Evolutionary conservation across 2,329 filamentous ascomycete genomes (phyloP), one percentile per base, ranked within the genome.

Genomic region (Ceratocystis destructans): DNA sequence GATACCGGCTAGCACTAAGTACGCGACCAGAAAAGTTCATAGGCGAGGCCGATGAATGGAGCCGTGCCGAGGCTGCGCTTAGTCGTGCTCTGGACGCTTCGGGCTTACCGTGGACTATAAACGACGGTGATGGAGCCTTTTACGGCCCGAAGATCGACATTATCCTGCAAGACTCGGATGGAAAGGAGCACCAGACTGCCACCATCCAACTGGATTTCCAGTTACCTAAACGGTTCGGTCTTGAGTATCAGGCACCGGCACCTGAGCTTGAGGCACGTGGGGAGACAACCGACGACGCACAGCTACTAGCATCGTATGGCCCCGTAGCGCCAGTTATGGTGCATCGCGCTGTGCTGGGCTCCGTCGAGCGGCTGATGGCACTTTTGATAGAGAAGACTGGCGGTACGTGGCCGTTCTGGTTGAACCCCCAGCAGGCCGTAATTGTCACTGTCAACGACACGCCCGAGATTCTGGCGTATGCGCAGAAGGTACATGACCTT

Each of bases 131-230:
- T 68, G 90, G 91, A 15, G 90, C 90, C 3, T 96, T 96, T 72
- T 96, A 96, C 72, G 90, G 91, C 0, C 90, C 91, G 41, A 96
- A 96, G 77, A 96, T 96, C 70, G 90, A 96, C 72, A 88, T 96
- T 57, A 84, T 95, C 48, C 76, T 96, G 59, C 84, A 82, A 68
- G 90, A 95, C 72, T 86, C 87, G 0, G 83, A 89, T 71, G 89
- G 89, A 6, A 95, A 93, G 73, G 88, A 91, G 71, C 90, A 95
- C 73, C 90, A 96, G 73, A 89, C 91, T 2, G 91, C 90, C 2
- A 95, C 90, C 0, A 87, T 96, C 63, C 90, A 96, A 77, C 82
- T 96, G 33, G 90, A 96, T 74, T 95, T 96, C 74, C 91, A 96
- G 75, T 80, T 96, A 1, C 90, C 90, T 0, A 88, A 89, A 72